Conservation (phyloP, 768 basidiomycete species). For the Cubamyces lactineus region DNA sequence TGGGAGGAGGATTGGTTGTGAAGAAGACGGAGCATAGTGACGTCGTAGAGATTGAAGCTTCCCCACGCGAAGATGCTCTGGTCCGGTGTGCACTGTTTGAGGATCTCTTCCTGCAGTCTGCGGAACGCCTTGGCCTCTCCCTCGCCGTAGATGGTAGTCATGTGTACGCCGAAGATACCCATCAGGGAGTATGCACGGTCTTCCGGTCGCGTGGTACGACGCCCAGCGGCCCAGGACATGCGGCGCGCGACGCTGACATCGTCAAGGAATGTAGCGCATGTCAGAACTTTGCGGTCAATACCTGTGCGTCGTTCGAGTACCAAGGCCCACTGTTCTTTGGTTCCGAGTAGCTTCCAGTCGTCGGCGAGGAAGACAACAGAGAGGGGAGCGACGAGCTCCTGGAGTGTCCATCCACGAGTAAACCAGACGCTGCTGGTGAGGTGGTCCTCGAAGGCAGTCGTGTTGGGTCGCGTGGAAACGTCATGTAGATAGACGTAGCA, state of each 20-base stretch:
- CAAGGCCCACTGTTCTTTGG: background rate
- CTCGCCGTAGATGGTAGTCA: constrained; percentile 12
- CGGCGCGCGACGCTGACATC: constrained; percentile 8
- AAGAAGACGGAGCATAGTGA: no score
- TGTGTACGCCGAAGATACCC: constrained; percentile 15
- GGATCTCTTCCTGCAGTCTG: constrained; percentile 11
- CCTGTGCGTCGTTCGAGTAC: background rate
- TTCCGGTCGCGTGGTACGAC: constrained; percentile 2
- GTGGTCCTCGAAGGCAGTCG: no score
- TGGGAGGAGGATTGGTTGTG: no score
- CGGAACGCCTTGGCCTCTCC: constrained; percentile 6
- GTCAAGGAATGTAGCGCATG: background rate
- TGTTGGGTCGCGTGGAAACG: background rate
- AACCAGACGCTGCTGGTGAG: constrained; percentile 4
- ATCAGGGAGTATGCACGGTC: constrained; percentile 17
- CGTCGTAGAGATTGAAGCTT: background rate
- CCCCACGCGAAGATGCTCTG: constrained; percentile 20
- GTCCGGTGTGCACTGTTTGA: background rate
- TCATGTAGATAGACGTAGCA: constrained; percentile 7
- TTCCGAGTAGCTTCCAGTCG: constrained; percentile 7
- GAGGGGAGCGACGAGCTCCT: constrained; percentile 14
- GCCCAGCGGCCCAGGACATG: constrained; percentile 12
- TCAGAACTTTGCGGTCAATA: background rate
- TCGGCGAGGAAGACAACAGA: constrained; percentile 1
- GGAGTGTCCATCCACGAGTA: constrained; percentile 16